Evolutionary conservation across 2,329 filamentous ascomycete species (phyloP), one percentile per base, ranked within the genome.

Genomic region (Corinectria fuckeliana): DNA sequence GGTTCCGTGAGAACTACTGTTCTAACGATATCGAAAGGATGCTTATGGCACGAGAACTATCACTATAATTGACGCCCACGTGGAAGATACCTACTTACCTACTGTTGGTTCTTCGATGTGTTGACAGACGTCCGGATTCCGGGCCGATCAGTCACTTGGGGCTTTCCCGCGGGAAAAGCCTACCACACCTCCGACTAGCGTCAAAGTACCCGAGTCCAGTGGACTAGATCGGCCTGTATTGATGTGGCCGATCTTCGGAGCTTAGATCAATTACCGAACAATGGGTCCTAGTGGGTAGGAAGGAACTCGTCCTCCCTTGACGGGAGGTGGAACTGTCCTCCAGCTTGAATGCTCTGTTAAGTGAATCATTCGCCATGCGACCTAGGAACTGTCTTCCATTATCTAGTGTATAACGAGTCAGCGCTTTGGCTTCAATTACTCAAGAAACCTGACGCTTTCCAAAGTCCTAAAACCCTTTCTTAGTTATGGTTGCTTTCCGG

Each of bases 181-280:
- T 14, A 6, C 26, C 38, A 14, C 28, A 32, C 39, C 11, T 20
- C 6, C 5, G n/a, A 44, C 32, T 57, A 47, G 54, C 47, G 54
- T 8, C 28, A 45, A 25, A 21, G 16, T 26, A 9, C 23, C 14
- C 25, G n/a, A 28, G 5, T 16, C n/a, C 41, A 18, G 4, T n/a
- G n/a, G n/a, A n/a, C n/a, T n/a, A 16, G 7, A 30, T 16, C 18
- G 42, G 7, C 5, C 8, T 16, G 16, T 44, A 45, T 45, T 18
- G 39, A 20, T 10, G 36, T 25, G 38, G 23, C 54, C 54, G 48
- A 51, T 8, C 23, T 23, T 57, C 54, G 54, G 54, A 25, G 20
- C 30, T 32, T 11, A 47, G 36, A 53, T 42, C 7, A 49, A 53
- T 18, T 42, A 25, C 47, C 47, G 47, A 49, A 32, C 11, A 14